Evolutionary conservation across 1,284 basidiomycete genomes (phyloP).

Genomic region (Gastroboletus turbinatus): DNA sequence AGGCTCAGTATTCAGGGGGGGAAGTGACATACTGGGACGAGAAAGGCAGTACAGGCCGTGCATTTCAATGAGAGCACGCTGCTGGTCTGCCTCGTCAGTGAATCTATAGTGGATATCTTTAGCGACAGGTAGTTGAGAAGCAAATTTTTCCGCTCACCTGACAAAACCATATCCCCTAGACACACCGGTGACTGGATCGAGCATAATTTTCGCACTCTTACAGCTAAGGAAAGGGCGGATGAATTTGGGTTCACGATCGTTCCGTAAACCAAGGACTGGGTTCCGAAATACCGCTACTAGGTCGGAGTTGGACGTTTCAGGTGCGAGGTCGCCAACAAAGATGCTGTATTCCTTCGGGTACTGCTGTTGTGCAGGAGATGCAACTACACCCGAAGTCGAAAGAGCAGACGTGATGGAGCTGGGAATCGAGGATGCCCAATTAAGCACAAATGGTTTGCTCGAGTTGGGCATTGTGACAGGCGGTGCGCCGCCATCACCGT

Average conservation of each 20-base stretch:
- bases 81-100: constrained; percentile 83
- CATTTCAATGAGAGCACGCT: constrained; percentile 87
- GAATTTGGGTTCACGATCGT: constrained; percentile 79
- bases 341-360: constrained; percentile 85
- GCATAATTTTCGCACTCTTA: constrained; percentile 92
- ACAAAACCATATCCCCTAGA: constrained; percentile 90
- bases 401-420: constrained; percentile 41
- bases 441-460: constrained; percentile 68
- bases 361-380: constrained; percentile 47
- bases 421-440: constrained; percentile 74
- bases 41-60: constrained; percentile 85
- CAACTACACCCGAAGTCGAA: constrained; percentile 36
- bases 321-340: constrained; percentile 87
- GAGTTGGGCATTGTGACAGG: constrained; percentile 79
- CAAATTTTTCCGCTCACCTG: constrained; percentile 46
- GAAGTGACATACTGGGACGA: constrained; percentile 65
- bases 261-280: constrained; percentile 77
- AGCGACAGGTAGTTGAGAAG: not conserved
- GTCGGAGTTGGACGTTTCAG: constrained; percentile 88
- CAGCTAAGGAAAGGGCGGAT: constrained; percentile 85
- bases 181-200: constrained; percentile 85
- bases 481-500: constrained; percentile 42
- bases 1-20: constrained; percentile 24
- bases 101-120: constrained; percentile 49
- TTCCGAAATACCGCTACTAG: constrained; percentile 86